Conservation (phyloP, 1,284 basidiomycete species). For the Leccinum angustisporum region DNA sequence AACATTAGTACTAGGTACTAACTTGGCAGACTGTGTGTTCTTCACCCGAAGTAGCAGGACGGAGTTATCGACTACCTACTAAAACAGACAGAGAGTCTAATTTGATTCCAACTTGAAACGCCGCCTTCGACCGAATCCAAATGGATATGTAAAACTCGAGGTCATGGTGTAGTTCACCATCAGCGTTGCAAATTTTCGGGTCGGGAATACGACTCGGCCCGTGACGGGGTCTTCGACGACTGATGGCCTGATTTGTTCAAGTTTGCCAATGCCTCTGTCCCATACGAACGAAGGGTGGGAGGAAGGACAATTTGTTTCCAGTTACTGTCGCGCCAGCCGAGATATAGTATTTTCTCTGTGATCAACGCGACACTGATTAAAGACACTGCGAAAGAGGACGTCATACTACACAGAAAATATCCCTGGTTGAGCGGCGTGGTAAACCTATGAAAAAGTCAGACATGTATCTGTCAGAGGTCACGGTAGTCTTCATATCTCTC, state of each 20-base stretch:
- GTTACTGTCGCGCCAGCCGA: constrained; percentile 57
- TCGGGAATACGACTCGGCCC: constrained; percentile 5
- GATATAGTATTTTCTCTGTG: constrained; percentile 52
- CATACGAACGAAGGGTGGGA: background rate
- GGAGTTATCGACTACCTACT: too few species aligned
- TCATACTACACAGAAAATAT: constrained; percentile 53
- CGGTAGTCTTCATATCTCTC: background rate
- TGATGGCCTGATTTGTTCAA: constrained; percentile 41
- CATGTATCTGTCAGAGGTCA: background rate
- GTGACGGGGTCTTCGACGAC: constrained; percentile 25
- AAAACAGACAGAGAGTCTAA: too few species aligned
- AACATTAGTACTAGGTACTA: too few species aligned
- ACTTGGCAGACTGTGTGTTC: too few species aligned
- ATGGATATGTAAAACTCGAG: too few species aligned
- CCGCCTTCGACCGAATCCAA: too few species aligned
- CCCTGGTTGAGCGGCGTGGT: constrained; percentile 56
- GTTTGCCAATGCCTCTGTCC: background rate
- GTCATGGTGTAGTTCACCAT: too few species aligned
- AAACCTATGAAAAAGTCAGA: constrained; percentile 38
- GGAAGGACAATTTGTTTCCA: constrained; percentile 55
- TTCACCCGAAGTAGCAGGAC: too few species aligned
- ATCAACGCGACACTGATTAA: background rate
- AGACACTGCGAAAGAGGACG: background rate
- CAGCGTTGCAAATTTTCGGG: too few species aligned
- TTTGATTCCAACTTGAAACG: too few species aligned